Evolutionary conservation across 1,139 yeast genomes (phyloP), one percentile per base, ranked within the genome.

Genomic region (Candida sp.): DNA sequence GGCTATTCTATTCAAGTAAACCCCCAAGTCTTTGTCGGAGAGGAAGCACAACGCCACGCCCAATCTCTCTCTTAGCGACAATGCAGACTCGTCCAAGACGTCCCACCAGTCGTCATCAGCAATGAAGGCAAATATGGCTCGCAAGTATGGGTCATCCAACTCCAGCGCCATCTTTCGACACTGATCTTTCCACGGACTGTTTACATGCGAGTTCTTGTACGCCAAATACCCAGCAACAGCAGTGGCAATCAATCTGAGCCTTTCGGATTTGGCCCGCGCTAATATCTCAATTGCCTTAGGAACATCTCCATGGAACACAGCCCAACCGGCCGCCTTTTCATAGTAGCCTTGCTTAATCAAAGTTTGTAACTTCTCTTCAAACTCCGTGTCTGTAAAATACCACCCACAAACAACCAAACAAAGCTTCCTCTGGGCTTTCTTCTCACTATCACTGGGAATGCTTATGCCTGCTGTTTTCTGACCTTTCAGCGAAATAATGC

Each of bases 61-160:
- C 11, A 94, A 70, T 56, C 97, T 75, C 63, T 94, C 99, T 51
- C 96, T 77, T 44, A 94, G 73, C 0, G 99, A 97, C 44, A 94
- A 76, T 1, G 97, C 88, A 35, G 88, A 86, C 61, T 94, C 98
- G 63, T 92, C 97, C 51, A 94, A 75, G 3, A 94, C 97, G 64
- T 91, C 98, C 85, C 94, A 86, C 98, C 98, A 94, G 57, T 93
- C 96, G 48, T 91, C 90, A 63, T 94, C 98, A 0, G 98, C 92
- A 50, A 94, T 88, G 60, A 86, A 94, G 0, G 98, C 97, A 75
- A 94, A 94, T 2, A 93, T 90, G 0, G 96, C 97, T 40, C 98
- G 72, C 54, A 94, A 72, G 64, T 94, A 94, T 0, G 98, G 98
- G 62, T 90, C 88, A 17, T 89, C 96, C 49, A 94, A 73, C 58